These are phyloP conservation scores for Pseudomicrostroma phylloplanum DNA, from an alignment of 1,284 basidiomycete genomes.

Conservation along the genomic window DNA sequence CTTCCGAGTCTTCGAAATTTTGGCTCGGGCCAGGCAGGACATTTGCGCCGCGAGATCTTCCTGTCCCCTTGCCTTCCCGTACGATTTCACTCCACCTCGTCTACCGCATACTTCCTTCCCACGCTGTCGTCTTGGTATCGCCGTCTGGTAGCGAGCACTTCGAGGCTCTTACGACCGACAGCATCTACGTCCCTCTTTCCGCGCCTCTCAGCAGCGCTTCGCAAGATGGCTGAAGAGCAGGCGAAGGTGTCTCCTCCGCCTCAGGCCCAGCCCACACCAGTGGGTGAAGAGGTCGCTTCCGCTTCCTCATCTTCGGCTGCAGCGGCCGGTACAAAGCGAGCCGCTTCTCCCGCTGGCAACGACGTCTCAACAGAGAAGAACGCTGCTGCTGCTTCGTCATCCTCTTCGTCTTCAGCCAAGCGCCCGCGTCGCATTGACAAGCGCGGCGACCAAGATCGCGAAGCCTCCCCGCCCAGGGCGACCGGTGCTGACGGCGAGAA, in stretches of 20 bases:
- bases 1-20: no score
- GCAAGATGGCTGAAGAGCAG: slow-evolving; percentile 1
- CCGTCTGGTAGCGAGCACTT: no score
- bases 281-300: not conserved
- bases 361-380: not conserved
- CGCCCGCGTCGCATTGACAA: not conserved
- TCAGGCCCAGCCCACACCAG: not conserved
- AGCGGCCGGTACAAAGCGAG: not conserved
- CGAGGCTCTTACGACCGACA: no score
- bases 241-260: not conserved
- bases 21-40: no score
- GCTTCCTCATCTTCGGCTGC: not conserved
- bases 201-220: no score
- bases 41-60: no score
- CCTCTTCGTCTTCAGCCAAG: not conserved
- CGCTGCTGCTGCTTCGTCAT: no score
- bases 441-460: not conserved
- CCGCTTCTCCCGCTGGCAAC: not conserved
- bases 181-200: no score
- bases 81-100: no score
- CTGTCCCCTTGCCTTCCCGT: no score
- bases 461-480: not conserved
- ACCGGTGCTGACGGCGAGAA: not conserved
- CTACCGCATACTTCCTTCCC: no score
- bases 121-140: no score